Evolutionary conservation across 768 basidiomycete genomes (phyloP).

Genomic region (Serendipita indica): DNA sequence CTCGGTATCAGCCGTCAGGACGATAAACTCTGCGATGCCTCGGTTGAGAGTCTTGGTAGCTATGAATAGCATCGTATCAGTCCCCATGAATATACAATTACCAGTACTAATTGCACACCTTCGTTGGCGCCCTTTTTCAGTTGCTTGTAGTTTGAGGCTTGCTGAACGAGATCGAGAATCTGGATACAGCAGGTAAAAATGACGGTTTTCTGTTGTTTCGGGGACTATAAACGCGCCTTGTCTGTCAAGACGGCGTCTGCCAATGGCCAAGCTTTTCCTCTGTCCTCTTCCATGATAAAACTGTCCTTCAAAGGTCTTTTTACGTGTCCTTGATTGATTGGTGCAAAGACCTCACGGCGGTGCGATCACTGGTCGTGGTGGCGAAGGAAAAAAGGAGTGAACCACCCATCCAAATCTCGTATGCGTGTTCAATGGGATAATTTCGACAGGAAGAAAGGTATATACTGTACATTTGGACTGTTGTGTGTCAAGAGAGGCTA

Average conservation of each 20-base stretch:
- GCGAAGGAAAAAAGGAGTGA: not conserved
- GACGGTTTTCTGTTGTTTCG: not conserved
- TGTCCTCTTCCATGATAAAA: slow-evolving; percentile 35
- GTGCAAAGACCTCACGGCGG: slow-evolving; percentile 2
- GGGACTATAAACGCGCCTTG: slow-evolving; percentile 38
- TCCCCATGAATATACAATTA: not conserved
- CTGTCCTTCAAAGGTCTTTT: not conserved
- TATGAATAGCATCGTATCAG: slow-evolving; percentile 20
- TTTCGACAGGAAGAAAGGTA: not conserved
- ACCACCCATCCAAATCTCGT: not conserved
- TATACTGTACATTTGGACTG: not conserved
- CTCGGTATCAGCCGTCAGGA: slow-evolving; percentile 92
- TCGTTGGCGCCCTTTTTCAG: slow-evolving; percentile 99
- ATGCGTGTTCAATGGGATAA: not conserved
- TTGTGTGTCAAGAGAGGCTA: not conserved
- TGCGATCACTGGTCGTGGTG: slow-evolving; percentile 4
- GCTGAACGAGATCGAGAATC: slow-evolving; percentile 93
- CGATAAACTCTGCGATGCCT: slow-evolving; percentile 94
- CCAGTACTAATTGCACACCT: slow-evolving; percentile 34
- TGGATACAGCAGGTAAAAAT: slow-evolving; percentile 20
- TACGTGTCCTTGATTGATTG: not conserved
- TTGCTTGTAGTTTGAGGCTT: slow-evolving; percentile 95
- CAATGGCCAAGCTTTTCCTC: slow-evolving; percentile 76
- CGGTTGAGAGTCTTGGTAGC: slow-evolving; percentile 98
- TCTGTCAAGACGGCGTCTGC: slow-evolving; percentile 81